These are phyloP conservation scores for Danielia oregonensis DNA, from an alignment of 805 yeast species.

Conservation along the genomic window DNA sequence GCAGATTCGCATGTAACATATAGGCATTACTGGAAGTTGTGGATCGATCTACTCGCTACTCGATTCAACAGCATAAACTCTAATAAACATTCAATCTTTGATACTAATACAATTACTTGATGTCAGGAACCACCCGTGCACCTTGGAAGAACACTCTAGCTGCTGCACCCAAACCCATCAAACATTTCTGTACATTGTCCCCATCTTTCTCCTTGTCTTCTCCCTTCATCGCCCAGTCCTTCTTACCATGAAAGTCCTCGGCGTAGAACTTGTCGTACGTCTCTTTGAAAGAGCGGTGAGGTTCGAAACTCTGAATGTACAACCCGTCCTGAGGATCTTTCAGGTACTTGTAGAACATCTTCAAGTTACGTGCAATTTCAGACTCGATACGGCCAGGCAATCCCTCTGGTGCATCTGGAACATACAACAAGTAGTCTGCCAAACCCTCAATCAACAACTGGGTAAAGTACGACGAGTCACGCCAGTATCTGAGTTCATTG, in stretches of 20 bases:
- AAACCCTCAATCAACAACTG: slow-evolving; percentile 65
- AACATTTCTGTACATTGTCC: slow-evolving; percentile 41
- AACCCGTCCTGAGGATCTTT: slow-evolving; percentile 56
- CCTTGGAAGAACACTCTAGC: slow-evolving; percentile 69
- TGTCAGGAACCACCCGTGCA: slow-evolving; percentile 42
- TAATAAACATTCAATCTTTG: neutral
- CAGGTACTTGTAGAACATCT: slow-evolving; percentile 53
- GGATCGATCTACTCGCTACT: no score
- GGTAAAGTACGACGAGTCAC: slow-evolving; percentile 59
- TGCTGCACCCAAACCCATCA: slow-evolving; percentile 65
- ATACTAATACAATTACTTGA: slow-evolving; percentile 3
- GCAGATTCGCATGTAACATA: slow-evolving; percentile 9
- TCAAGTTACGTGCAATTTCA: slow-evolving; percentile 52
- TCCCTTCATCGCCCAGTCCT: slow-evolving; percentile 45
- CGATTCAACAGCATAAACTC: no score
- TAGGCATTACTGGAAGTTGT: no score
- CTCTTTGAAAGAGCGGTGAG: slow-evolving; percentile 49
- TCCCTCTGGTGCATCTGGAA: slow-evolving; percentile 35
- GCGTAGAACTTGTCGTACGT: slow-evolving; percentile 46
- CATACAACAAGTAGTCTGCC: slow-evolving; percentile 56
- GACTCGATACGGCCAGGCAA: slow-evolving; percentile 33
- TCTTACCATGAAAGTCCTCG: slow-evolving; percentile 52
- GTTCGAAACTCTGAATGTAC: slow-evolving; percentile 58
- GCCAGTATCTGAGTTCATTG: slow-evolving; percentile 54
- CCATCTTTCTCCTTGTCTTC: slow-evolving; percentile 50